Base-by-base conservation (phyloP, 108 stramenopile species). In the Epipyxis sp. region DNA sequence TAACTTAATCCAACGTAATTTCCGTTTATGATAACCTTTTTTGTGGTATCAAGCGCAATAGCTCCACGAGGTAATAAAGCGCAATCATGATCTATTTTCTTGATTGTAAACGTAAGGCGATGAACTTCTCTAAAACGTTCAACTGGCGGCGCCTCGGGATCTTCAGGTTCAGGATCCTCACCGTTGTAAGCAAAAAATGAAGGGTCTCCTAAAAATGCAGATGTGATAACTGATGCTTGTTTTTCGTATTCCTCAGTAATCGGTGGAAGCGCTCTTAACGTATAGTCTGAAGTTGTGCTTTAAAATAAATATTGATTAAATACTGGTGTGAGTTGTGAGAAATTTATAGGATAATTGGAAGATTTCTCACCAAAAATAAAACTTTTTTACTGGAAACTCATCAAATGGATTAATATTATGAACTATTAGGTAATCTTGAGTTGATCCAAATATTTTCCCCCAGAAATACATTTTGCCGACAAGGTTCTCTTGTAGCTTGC, bases 121-220 rank as follows among this genome's bases (percentile, higher is more conserved):
- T 84, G 84, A 34, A 69, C 41, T 80, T 84, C 84, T 30, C 69
- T 27, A 78, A 84, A 84, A 29, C 44, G 46, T 32, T 74, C 71
- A 13, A 54, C 50, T 42, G 71, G 71, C 27, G 71, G 71, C 42
- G 71, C 71, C 29, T 74, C 71, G 3, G 71, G 71, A 35, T 20
- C 42, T n/a, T 80, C 79, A 44, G 50, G 41, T 72, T 69, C 41
- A 41, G 41, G 71, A 40, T 81, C 77, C 43, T 81, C 84, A 65
- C 74, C 82, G 27, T 74, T 40, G 34, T 65, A 62, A 50, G 68
- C 41, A 0, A 77, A 45, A 25, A 37, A 77, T 1, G 79, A 81
- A 3, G 72, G 77, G 1, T 78, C 77, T 40, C 76, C 76, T 1
- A 59, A 1, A 39, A 78, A 78, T 44, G 69, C 77, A 3, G 35